Base-by-base conservation (phyloP, 1,139 yeast species). In the Taiozyma sp. region DNA sequence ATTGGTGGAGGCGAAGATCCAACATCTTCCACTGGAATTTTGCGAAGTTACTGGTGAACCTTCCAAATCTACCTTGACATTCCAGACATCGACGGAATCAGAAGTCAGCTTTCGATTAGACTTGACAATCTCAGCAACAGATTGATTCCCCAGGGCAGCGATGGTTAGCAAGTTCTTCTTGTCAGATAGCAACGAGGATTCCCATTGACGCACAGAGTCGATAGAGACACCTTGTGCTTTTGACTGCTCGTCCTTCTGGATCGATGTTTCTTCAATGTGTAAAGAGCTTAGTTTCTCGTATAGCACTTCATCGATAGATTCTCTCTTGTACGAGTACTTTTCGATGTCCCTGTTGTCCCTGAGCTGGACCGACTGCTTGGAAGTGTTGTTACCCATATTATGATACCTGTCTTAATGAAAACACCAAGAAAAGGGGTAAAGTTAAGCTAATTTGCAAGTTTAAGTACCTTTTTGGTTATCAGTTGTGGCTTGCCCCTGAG, bases 1-100 rank as follows among this genome's bases (percentile, higher is more conserved):
- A 59, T 86, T 87, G 48, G 88, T 82, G 2, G 90, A 78, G 6
- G 95, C 95, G 68, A 87, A 87, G 59, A 88, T 75, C 95, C 95
- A 88, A 68, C 96, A 88, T 60, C 95, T 73, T 37, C 95, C 95
- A 10, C 88, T 79, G 35, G 76, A 67, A 60, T 77, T 76, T 66
- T 88, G 96, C 67, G 84, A 81, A 60, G 87, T 83, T 49, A 81
- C 74, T 16, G 93, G 91, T 5, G 80, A 65, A 2, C 89, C 89
- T 44, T 55, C 59, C 58, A 84, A 80, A 28, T 78, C 77, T 21
- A 87, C 80, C 50, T 76, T 75, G 46, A 75, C 65, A 62, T 83
- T 84, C 72, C 84, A 88, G 32, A 82, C 60, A 43, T 56, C 59
- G 24, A 55, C 53, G 3, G 51, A 10, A 37, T 55, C 56, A 14